Percentiles rank a stretch among this genome's conserved stretches.
phyloP scores from a whole-genome alignment of 495 filamentous ascomycete genomes.

The Hyaloscypha hepaticicola region DNA sequence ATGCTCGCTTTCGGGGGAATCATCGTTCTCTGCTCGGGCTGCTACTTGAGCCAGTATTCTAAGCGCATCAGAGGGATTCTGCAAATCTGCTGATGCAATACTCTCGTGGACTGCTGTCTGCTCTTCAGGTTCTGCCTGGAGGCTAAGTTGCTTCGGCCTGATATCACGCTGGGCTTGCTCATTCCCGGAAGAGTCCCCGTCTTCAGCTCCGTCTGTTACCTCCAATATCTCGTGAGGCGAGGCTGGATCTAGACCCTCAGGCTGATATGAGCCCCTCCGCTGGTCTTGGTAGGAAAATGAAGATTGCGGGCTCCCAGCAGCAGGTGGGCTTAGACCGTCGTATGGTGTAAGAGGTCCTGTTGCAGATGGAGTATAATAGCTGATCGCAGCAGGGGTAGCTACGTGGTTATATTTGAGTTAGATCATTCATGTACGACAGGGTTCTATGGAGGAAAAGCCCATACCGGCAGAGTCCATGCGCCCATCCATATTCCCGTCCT shows the following conservation, averaged over 20 bases:
- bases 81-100: slow-evolving; percentile 41
- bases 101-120: slow-evolving; percentile 24
- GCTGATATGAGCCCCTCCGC: slow-evolving; percentile 6
- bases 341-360: slow-evolving; percentile 9
- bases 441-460: not conserved
- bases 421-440: not conserved
- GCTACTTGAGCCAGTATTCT: slow-evolving; percentile 48
- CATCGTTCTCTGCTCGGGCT: slow-evolving; percentile 34
- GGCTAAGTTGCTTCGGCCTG: slow-evolving; percentile 4
- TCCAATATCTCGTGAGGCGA: not conserved
- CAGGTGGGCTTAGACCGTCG: not conserved
- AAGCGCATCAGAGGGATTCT: slow-evolving; percentile 47
- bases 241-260: slow-evolving; percentile 7
- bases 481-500: not conserved
- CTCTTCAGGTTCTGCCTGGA: slow-evolving; percentile 12
- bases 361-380: slow-evolving; percentile 14
- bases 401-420: slow-evolving; percentile 1
- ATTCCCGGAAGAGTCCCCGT: not conserved
- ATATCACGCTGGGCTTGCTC: not conserved
- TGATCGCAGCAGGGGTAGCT: slow-evolving; percentile 12
- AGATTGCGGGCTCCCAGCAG: slow-evolving; percentile 4
- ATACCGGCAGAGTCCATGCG: slow-evolving; percentile 12
- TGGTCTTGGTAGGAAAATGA: not conserved
- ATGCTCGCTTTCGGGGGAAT: slow-evolving; percentile 19
- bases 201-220: not conserved